Evolutionary conservation across 2,329 filamentous ascomycete genomes (phyloP).

Genomic region (Cadophora gregata): DNA sequence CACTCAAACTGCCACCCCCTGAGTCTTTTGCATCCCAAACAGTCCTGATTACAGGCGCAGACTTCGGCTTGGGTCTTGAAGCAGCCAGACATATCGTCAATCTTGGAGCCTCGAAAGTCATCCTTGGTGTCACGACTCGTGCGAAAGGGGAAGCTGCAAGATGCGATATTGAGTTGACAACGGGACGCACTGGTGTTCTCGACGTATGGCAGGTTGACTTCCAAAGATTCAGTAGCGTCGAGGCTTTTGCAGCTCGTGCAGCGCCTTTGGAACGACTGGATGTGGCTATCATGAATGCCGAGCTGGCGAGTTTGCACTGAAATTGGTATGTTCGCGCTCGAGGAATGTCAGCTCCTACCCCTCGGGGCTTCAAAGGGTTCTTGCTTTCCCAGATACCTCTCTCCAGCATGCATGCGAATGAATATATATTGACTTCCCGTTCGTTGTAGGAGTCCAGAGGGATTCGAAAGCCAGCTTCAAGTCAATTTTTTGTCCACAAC

Average conservation of each 20-base stretch:
- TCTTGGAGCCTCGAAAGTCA: slow-evolving; percentile 46
- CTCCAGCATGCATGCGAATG: neutral
- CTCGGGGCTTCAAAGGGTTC: no score
- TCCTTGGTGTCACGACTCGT: slow-evolving; percentile 49
- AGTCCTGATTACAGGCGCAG: slow-evolving; percentile 46
- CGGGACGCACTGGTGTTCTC: slow-evolving; percentile 15
- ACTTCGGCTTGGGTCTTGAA: slow-evolving; percentile 51
- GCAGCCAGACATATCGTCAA: slow-evolving; percentile 47
- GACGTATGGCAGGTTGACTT: slow-evolving; percentile 36
- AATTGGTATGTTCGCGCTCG: slow-evolving; percentile 1
- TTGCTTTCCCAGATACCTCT: no score
- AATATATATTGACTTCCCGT: neutral
- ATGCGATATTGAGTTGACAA: slow-evolving; percentile 38
- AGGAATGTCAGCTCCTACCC: no score
- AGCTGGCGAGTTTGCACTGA: slow-evolving; percentile 25
- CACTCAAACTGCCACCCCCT: slow-evolving; percentile 14
- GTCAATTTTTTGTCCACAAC: slow-evolving; percentile 36
- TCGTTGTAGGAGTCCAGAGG: slow-evolving; percentile 25
- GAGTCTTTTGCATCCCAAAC: slow-evolving; percentile 21
- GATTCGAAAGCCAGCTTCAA: slow-evolving; percentile 32
- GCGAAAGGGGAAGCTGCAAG: slow-evolving; percentile 46
- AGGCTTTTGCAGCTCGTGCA: slow-evolving; percentile 26
- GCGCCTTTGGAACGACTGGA: slow-evolving; percentile 47
- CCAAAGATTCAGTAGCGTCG: slow-evolving; percentile 29
- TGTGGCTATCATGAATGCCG: slow-evolving; percentile 49